These are phyloP conservation scores for Oropetium thomaeum DNA, from an alignment of 176 grass and related monocot genomes.

Conservation along the genomic window DNA sequence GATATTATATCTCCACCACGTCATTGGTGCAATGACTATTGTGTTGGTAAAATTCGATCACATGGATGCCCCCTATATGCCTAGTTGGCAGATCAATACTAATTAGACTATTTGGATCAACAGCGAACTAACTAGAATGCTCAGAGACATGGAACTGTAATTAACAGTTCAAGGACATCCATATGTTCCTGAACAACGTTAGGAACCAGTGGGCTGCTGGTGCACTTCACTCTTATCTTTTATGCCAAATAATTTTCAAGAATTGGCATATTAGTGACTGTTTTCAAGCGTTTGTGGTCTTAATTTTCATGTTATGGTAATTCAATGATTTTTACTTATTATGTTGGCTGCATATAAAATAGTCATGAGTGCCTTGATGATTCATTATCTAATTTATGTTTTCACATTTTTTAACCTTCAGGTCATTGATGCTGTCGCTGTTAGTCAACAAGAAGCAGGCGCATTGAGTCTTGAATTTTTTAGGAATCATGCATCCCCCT, in stretches of 20 bases:
- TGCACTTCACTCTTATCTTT: neutral
- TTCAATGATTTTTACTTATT: constrained; percentile 12
- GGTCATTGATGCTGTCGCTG: constrained; percentile 74
- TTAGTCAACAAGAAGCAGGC: constrained; percentile 61
- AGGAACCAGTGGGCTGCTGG: neutral
- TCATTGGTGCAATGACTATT: neutral
- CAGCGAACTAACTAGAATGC: neutral
- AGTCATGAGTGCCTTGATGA: neutral
- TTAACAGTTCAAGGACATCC: neutral
- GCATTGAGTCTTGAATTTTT: constrained; percentile 85
- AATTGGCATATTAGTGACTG: neutral
- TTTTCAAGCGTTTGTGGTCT: neutral
- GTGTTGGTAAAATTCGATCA: neutral
- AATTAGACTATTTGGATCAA: neutral
- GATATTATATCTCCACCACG: neutral
- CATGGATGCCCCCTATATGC: neutral
- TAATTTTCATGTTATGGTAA: neutral
- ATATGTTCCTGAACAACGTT: neutral
- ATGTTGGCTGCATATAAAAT: constrained; percentile 12
- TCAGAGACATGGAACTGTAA: neutral
- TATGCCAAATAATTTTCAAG: neutral
- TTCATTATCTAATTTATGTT: constrained; percentile 5
- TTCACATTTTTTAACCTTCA: constrained; percentile 36
- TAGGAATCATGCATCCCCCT: constrained; percentile 67
- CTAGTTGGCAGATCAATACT: neutral